Conservation (phyloP, 805 yeast species). For the Kurtzmaniella fragi region DNA sequence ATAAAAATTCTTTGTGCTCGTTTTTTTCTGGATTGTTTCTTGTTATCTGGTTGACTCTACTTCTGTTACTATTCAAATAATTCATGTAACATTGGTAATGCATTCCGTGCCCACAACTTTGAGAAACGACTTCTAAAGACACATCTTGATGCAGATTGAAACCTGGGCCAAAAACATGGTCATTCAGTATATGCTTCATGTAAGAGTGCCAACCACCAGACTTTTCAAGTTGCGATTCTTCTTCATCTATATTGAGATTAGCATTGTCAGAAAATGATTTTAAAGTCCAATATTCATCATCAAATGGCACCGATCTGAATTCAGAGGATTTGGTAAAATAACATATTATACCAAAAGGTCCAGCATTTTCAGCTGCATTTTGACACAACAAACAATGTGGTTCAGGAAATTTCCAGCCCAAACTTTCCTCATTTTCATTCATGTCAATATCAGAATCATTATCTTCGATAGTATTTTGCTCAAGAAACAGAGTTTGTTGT, state of each 20-base stretch:
- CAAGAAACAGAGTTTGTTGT: constrained; percentile 74
- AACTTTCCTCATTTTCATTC: constrained; percentile 25
- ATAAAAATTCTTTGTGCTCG: constrained; percentile 68
- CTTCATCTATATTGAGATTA: constrained; percentile 33
- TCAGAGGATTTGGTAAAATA: constrained; percentile 55
- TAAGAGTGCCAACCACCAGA: constrained; percentile 31
- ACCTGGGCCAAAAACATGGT: constrained; percentile 64
- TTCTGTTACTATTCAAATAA: constrained; percentile 51
- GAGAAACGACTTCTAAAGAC: constrained; percentile 46
- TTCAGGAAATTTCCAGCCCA: constrained; percentile 64
- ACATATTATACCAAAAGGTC: constrained; percentile 72
- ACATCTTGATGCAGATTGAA: constrained; percentile 42
- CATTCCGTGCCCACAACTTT: constrained; percentile 93
- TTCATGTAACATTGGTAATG: constrained; percentile 73
- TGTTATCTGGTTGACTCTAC: constrained; percentile 66
- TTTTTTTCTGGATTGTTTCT: constrained; percentile 75
- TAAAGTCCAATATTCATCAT: constrained; percentile 58
- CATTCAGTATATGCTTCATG: constrained; percentile 30
- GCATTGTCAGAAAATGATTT: constrained; percentile 53
- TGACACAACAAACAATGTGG: constrained; percentile 79
- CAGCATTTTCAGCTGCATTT: constrained; percentile 60
- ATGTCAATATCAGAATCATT: constrained; percentile 35
- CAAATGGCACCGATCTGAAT: constrained; percentile 60
- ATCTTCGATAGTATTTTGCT: constrained; percentile 42
- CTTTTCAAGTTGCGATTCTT: constrained; percentile 6